Base-by-base conservation (phyloP, 805 yeast species). In the Metschnikowia vanudenii region DNA sequence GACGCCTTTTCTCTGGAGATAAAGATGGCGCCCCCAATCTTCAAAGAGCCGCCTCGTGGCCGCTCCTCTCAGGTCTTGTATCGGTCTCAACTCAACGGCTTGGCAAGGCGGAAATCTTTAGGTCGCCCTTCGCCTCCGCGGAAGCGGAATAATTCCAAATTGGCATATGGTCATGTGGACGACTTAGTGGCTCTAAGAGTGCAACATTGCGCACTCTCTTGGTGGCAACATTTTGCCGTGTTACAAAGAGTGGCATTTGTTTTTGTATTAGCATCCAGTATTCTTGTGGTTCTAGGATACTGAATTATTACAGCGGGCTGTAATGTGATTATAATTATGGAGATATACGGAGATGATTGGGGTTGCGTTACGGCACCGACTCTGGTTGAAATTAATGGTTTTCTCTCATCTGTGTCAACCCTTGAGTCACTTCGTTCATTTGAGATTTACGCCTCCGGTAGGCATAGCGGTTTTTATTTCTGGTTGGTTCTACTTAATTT, bases 71-170 rank as follows among this genome's bases (percentile, higher is more conserved):
- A 49, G 24, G 32, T 53, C 7, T 37, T 51, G 19, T 53, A 53
- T 37, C 41, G 49, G 16, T 46, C 51, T 8, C 57, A 53, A 41
- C 46, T 53, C 7, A 49, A 39, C 39, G 50, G 41, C 17, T 32
- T 49, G 20, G 42, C 28, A 14, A 19, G 14, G 10, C n/a, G 47
- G 34, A 43, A 33, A 17, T 13, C 16, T 11, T 7, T 32, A 3
- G 17, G 39, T n/a, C 30, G 47, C 16, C 39, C 39, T 12, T 43
- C 42, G 10, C 47, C 42, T 1, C 9, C 26, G 14, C 29, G 19
- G 10, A 24, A 38, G 22, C 38, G 29, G 12, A 22, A 6, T 12
- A 28, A 17, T 9, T 16, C 31, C 13, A 17, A 6, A 6, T 20
- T 22, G 19, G 14, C 16, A 3, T 11, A 14, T 26, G 36, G 40